Evolutionary conservation across 1,284 basidiomycete genomes (phyloP), one percentile per base, ranked within the genome.

Genomic region (Termitomyces sp.): DNA sequence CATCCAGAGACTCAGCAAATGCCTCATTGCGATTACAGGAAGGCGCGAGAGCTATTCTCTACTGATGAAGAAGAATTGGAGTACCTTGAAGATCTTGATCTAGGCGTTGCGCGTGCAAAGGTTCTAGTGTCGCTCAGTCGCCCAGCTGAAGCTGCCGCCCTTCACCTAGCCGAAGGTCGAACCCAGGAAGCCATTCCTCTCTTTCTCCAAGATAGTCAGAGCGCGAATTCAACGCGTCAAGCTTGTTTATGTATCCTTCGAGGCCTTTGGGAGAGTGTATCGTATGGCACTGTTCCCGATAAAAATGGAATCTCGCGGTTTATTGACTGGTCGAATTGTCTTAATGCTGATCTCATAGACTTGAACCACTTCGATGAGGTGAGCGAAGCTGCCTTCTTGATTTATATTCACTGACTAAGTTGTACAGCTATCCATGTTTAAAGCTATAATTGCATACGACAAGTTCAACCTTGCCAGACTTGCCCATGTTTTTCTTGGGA

Each of bases 81-180:
- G 41, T 88, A 83, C 56, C 73, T 83, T 44, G 78, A 83, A 53
- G 76, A 81, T 12, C 77, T 74, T 47, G 78, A 76, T 21, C 70
- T 88, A 5, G 78, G 83, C 54, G 61, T 76, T 13, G 77, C 79
- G 10, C 76, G 72, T n/a, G 79, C 78, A 0, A 64, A 66, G 0
- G 63, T 86, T 7, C 71, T 87, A n/a, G 72, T 77, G 46, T 64
- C 70, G 4, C 67, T 74, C 3, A 77, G 75, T 4, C 68, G 73
- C 56, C 72, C 68, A 43, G 54, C 62, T 0, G 81, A 86, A 30
- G 85, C 84, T 0, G 85, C 83, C 0, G 72, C 81, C 13, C 62
- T 85, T 15, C 78, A 83, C 58, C 63, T 83, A 2, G 62, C 65
- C 1, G 78, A 83, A 65, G 82, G 82, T 19, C 73, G 75, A 1